phyloP scores from a whole-genome alignment of 148 eudicot genomes.

The Amaranthus cruentus region DNA sequence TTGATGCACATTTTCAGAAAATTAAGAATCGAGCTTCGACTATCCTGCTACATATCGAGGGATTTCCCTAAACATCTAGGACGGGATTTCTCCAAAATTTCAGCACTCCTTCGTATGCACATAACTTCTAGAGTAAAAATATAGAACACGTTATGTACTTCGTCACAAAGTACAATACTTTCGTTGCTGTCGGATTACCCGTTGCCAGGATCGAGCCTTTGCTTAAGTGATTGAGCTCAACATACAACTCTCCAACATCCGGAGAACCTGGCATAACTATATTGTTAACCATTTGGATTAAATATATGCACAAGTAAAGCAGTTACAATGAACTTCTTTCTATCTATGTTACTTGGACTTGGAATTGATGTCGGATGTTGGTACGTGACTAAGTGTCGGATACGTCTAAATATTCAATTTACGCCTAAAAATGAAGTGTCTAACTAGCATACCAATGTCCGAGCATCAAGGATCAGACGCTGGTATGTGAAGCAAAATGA shows the following conservation, averaged over 20 bases:
- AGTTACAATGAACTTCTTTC: no score
- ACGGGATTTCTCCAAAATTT: no score
- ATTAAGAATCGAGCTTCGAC: neutral
- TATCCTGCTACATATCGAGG: no score
- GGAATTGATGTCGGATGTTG: no score
- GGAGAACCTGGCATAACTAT: constrained; percentile 45
- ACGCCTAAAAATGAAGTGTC: neutral
- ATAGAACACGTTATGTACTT: neutral
- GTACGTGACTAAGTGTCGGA: neutral
- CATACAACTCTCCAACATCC: constrained; percentile 53
- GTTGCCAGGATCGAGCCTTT: constrained; percentile 2
- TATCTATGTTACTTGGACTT: no score
- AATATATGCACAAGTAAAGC: neutral
- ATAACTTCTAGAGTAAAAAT: neutral
- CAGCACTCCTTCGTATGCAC: no score
- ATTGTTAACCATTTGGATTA: neutral
- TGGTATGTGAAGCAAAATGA: no score
- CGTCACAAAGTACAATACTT: neutral
- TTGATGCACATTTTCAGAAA: neutral
- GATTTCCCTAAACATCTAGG: no score
- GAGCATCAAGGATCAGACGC: no score
- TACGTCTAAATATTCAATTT: neutral
- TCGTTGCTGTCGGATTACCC: neutral
- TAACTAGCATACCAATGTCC: no score
- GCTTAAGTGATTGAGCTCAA: constrained; percentile 9